Conservation (phyloP, 2,329 filamentous ascomycete genomes). For the Penicillium olsonii region DNA sequence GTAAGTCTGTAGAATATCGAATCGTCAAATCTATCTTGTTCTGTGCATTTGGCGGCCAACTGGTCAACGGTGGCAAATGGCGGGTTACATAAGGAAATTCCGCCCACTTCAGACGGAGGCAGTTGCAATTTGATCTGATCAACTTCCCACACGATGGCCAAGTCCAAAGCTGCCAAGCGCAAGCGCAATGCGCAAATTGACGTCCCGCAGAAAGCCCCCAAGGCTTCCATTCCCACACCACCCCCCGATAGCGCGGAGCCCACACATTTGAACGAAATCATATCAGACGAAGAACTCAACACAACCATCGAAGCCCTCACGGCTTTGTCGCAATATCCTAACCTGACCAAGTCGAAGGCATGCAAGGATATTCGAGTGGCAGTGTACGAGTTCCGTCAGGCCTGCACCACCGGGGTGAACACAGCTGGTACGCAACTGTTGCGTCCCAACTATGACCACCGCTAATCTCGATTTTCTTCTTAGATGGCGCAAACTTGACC, state of each 20-base stretch:
- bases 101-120: background rate
- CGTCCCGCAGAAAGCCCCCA: slow-evolving; percentile 28
- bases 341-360: slow-evolving; percentile 66
- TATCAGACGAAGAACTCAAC: slow-evolving; percentile 62
- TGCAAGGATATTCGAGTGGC: slow-evolving; percentile 68
- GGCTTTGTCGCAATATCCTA: slow-evolving; percentile 60
- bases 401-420: slow-evolving; percentile 67
- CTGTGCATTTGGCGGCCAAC: too few species aligned
- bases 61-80: background rate
- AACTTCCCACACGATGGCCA: slow-evolving; percentile 21
- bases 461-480: slow-evolving; percentile 2
- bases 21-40: too few species aligned
- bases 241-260: slow-evolving; percentile 31
- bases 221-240: slow-evolving; percentile 21
- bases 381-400: slow-evolving; percentile 69
- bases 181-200: slow-evolving; percentile 32
- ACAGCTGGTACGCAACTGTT: slow-evolving; percentile 46
- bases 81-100: background rate
- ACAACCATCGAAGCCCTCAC: slow-evolving; percentile 66
- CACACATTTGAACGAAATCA: slow-evolving; percentile 28
- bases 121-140: background rate
- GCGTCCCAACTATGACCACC: slow-evolving; percentile 13
- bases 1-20: too few species aligned
- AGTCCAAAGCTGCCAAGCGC: slow-evolving; percentile 33
- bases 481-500: slow-evolving; percentile 63